Evolutionary conservation across 352 stramenopile species (phyloP).

Genomic region (Globisporangium ultimum): DNA sequence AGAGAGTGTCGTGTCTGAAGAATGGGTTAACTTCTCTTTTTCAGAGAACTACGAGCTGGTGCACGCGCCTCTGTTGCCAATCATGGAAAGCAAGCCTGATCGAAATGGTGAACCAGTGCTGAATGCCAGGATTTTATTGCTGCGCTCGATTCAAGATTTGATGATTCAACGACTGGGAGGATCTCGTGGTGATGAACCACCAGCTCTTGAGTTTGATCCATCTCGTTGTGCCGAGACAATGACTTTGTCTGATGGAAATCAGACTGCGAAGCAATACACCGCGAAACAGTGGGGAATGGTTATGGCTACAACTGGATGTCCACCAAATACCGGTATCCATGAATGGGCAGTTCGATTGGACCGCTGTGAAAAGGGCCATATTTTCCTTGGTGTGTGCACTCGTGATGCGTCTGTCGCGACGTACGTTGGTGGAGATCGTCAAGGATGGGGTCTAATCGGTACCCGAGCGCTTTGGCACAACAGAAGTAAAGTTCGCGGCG

Average conservation of each 20-base stretch:
- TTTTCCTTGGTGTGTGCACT: conserved; percentile 87
- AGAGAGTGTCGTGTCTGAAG: conserved; percentile 56
- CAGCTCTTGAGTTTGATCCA: conserved; percentile 84
- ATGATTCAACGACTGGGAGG: conserved; percentile 80
- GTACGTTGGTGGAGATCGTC: conserved; percentile 86
- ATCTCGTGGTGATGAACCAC: conserved; percentile 65
- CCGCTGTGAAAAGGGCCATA: conserved; percentile 87
- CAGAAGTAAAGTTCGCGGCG: conserved; percentile 83
- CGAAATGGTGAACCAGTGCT: conserved; percentile 5
- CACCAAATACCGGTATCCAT: conserved; percentile 82
- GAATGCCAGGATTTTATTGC: conserved; percentile 58
- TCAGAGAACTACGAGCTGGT: conserved; percentile 52
- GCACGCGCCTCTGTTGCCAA: conserved; percentile 63
- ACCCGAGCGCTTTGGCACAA: conserved; percentile 88
- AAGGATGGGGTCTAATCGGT: conserved; percentile 87
- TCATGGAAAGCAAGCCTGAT: conserved; percentile 45
- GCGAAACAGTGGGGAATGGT: conserved; percentile 91
- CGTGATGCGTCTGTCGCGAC: conserved; percentile 83
- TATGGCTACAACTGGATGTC: conserved; percentile 80
- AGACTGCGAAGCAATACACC: conserved; percentile 87
- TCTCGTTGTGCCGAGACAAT: conserved; percentile 87
- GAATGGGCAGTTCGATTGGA: conserved; percentile 87
- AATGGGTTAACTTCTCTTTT: conserved; percentile 60
- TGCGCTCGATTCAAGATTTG: conserved; percentile 83
- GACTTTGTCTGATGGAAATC: conserved; percentile 78